Evolutionary conservation across 2,329 filamentous ascomycete genomes (phyloP).

Genomic region (Aspergillus aculeatinus): DNA sequence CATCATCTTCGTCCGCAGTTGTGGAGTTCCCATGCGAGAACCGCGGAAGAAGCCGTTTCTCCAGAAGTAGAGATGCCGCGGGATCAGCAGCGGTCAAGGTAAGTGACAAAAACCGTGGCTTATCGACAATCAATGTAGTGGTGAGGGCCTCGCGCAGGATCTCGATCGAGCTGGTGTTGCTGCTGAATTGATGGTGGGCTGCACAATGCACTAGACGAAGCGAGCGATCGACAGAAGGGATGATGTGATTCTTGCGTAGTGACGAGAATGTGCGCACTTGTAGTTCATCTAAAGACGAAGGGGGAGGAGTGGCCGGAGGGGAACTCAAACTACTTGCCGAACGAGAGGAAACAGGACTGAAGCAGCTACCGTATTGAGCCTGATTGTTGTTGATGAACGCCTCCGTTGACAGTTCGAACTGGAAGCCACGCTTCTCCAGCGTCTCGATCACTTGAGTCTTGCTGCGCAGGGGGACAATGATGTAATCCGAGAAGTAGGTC

Average conservation of each 20-base stretch:
- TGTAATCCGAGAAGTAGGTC: slow-evolving; percentile 96
- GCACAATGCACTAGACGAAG: slow-evolving; percentile 81
- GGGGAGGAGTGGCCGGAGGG: slow-evolving; percentile 68
- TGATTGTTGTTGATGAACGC: slow-evolving; percentile 63
- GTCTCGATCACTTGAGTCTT: slow-evolving; percentile 72
- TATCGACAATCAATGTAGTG: slow-evolving; percentile 38
- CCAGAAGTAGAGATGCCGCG: slow-evolving; percentile 47
- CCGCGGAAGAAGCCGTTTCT: slow-evolving; percentile 58
- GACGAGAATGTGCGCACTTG: slow-evolving; percentile 78
- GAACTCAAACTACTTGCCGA: slow-evolving; percentile 27
- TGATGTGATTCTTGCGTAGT: slow-evolving; percentile 74
- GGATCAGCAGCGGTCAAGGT: slow-evolving; percentile 48
- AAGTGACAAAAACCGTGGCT: slow-evolving; percentile 50
- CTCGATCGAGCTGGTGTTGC: slow-evolving; percentile 37
- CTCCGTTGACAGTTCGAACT: slow-evolving; percentile 69
- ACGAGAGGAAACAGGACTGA: slow-evolving; percentile 34
- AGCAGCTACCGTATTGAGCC: slow-evolving; percentile 45
- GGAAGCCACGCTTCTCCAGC: slow-evolving; percentile 76
- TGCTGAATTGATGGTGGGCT: slow-evolving; percentile 54
- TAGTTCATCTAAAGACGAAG: slow-evolving; percentile 73
- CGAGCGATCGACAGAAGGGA: slow-evolving; percentile 66
- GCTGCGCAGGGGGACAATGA: slow-evolving; percentile 78
- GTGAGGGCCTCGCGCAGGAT: slow-evolving; percentile 42
- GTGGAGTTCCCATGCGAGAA: slow-evolving; percentile 61
- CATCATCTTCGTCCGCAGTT: slow-evolving; percentile 38